Evolutionary conservation across 768 basidiomycete genomes (phyloP), one percentile per base, ranked within the genome.

Genomic region (Mycena leptocephala): DNA sequence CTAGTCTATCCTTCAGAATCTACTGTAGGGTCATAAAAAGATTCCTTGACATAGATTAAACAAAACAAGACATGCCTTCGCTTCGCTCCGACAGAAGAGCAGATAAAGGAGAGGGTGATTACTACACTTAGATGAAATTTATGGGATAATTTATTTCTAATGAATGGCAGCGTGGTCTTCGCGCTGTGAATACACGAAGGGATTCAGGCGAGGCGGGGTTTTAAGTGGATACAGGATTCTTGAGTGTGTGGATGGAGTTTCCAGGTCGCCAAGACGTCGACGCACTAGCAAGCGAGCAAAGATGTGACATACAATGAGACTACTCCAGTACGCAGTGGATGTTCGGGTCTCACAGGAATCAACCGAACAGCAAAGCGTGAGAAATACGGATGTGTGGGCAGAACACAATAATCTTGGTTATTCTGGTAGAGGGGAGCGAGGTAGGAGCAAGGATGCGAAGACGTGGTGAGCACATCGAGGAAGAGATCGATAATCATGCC

Each of bases 141-240:
- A 55, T 55, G 53, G 53, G 53, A 55, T 55, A 55, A 55, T 55
- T 55, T 55, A 55, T 55, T 55, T 51, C 53, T 55, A 55, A 55
- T 55, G 53, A 55, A 55, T 55, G 26, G 53, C 53, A 30, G 53
- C 53, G 24, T 28, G 5, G 53, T 55, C 53, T 55, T 55, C 26
- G 26, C 26, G 26, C 53, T 55, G 24, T 55, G 11, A 55, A 55
- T 28, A 55, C 24, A 16, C 24, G 5, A 55, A 55, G 53, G 26
- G 24, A 55, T 55, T 55, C 26, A 55, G 53, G 26, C 14, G 53
- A 55, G 26, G 53, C 53, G 26, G 53, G 53, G 26, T 9, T 28
- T 26, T 28, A 26, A 53, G 26, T 53, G 51, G 11, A 53, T 53
- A 28, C 51, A 28, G 26, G 51, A 53, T 53, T n/a, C 51, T 28